Evolutionary conservation across 257 asterid species (phyloP).

Genomic region (Linderniella brevidens): DNA sequence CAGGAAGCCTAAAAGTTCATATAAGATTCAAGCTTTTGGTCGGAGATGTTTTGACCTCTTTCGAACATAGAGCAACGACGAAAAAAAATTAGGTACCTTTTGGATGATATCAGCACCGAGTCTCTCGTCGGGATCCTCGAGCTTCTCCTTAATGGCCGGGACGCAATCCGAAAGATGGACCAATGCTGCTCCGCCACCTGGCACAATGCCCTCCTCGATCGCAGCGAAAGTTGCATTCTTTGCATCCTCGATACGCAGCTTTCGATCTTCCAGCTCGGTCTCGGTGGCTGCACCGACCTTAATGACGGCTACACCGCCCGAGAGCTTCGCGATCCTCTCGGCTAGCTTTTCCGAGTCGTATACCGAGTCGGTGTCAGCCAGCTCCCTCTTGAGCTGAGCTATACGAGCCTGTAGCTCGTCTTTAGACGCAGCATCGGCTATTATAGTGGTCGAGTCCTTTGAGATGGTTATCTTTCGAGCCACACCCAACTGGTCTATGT

Average conservation of each 20-base stretch:
- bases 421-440: slow-evolving; percentile 95
- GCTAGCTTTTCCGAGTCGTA: slow-evolving; percentile 86
- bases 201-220: slow-evolving; percentile 97
- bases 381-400: slow-evolving; percentile 76
- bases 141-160: slow-evolving; percentile 69
- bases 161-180: slow-evolving; percentile 66
- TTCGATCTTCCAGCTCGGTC: slow-evolving; percentile 89
- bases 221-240: slow-evolving; percentile 98
- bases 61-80: not conserved
- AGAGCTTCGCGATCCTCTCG: slow-evolving; percentile 84
- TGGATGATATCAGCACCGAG: slow-evolving; percentile 92
- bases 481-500: slow-evolving; percentile 63
- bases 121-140: slow-evolving; percentile 74
- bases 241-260: slow-evolving; percentile 92
- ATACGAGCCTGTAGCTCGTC: slow-evolving; percentile 85
- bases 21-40: no score
- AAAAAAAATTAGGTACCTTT: slow-evolving; percentile 31
- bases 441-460: slow-evolving; percentile 75
- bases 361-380: slow-evolving; percentile 62
- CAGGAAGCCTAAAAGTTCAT: no score
- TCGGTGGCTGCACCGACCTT: slow-evolving; percentile 99
- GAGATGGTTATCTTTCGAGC: slow-evolving; percentile 77
- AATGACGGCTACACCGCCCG: slow-evolving; percentile 96
- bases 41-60: no score
- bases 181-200: slow-evolving; percentile 96